phyloP scores from a whole-genome alignment of 1,284 basidiomycete genomes.

The Thecaphora thlaspeos region DNA sequence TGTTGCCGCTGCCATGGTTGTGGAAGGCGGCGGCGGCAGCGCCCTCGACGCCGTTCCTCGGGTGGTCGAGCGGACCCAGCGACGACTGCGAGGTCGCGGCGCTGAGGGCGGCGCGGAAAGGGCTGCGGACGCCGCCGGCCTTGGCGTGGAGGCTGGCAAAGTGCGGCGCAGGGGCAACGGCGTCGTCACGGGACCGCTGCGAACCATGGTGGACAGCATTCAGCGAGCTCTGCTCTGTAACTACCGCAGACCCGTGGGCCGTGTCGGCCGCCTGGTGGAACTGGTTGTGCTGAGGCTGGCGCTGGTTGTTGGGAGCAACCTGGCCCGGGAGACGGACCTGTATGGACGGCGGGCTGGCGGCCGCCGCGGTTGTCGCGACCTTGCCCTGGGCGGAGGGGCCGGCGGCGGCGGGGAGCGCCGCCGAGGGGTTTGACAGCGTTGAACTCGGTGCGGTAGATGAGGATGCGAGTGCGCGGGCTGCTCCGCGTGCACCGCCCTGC shows the following conservation, averaged over 20 bases:
- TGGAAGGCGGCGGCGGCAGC: neutral
- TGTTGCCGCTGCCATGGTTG: too few relatives aligned
- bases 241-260: too few relatives aligned
- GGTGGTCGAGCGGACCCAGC: conserved; percentile 30
- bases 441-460: neutral
- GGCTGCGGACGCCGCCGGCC: conserved; percentile 21
- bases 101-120: conserved; percentile 5
- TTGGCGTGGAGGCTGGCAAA: neutral
- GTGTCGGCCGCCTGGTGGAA: too few relatives aligned
- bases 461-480: neutral
- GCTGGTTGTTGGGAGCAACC: too few relatives aligned
- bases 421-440: too few relatives aligned
- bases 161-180: neutral
- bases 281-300: too few relatives aligned
- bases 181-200: neutral
- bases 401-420: too few relatives aligned
- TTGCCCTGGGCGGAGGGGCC: too few relatives aligned
- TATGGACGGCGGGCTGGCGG: conserved; percentile 12
- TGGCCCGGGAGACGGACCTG: conserved; percentile 31
- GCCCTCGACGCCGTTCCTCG: conserved; percentile 15
- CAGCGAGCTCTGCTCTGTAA: too few relatives aligned
- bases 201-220: too few relatives aligned
- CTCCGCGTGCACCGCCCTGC: conserved; percentile 1
- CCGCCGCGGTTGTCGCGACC: conserved; percentile 1
- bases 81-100: conserved; percentile 14